Conservation (phyloP, 1,139 yeast species). For the Saccharomyces hybrid region DNA sequence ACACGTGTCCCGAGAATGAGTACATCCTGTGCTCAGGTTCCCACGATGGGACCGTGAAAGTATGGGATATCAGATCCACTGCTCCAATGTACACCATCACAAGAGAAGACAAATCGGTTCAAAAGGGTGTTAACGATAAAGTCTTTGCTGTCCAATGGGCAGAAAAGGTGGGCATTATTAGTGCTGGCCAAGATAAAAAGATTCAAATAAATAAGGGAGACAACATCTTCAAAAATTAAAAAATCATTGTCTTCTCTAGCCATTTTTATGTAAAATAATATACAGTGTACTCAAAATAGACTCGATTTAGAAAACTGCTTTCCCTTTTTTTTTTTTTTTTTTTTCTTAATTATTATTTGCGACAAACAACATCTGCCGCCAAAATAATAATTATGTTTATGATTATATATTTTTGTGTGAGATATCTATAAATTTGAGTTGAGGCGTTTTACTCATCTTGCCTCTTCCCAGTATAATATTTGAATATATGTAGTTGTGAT, state of each 20-base stretch:
- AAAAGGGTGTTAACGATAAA: slow-evolving; percentile 40
- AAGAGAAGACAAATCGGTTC: slow-evolving; percentile 45
- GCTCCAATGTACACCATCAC: slow-evolving; percentile 76
- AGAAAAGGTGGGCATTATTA: slow-evolving; percentile 64
- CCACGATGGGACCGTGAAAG: slow-evolving; percentile 89
- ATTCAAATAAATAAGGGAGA: slow-evolving; percentile 71
- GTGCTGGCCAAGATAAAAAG: slow-evolving; percentile 93
- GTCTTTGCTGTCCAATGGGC: slow-evolving; percentile 90
- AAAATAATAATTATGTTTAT: background rate
- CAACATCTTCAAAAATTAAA: slow-evolving; percentile 23
- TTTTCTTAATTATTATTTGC: background rate
- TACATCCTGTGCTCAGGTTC: slow-evolving; percentile 84
- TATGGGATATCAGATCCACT: slow-evolving; percentile 92
- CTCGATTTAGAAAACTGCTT: background rate
- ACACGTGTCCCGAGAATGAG: slow-evolving; percentile 64
- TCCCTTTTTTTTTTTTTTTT: too few species aligned
- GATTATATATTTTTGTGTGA: background rate
- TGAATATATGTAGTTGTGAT: background rate
- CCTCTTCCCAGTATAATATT: background rate
- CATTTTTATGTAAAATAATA: background rate
- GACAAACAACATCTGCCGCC: too few species aligned
- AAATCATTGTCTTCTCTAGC: background rate
- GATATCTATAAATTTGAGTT: background rate
- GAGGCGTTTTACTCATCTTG: background rate
- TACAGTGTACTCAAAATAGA: background rate